Conservation (phyloP, 257 asterid genomes). For the Mentha longifolia region DNA sequence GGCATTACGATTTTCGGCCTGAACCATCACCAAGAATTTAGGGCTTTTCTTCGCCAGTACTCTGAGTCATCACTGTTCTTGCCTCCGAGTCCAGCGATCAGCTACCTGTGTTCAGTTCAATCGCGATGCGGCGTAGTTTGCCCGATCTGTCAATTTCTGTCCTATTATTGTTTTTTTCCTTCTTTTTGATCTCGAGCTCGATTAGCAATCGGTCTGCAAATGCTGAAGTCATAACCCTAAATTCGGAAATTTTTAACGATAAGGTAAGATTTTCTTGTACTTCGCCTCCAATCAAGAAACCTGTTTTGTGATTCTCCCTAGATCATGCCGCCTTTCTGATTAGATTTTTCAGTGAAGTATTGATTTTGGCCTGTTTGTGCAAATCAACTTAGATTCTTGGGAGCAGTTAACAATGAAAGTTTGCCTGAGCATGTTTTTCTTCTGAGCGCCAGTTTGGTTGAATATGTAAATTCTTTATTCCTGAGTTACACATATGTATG, state of each 20-base stretch:
- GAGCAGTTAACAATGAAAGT: neutral
- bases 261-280: constrained; percentile 54
- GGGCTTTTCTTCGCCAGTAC: constrained; percentile 33
- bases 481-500: neutral
- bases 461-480: neutral
- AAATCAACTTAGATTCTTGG: neutral
- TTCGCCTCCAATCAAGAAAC: neutral
- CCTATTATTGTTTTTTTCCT: constrained; percentile 35
- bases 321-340: constrained; percentile 28
- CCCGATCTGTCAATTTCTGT: constrained; percentile 29
- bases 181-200: constrained; percentile 43
- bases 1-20: too few relatives aligned
- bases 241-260: constrained; percentile 74
- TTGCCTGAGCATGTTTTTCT: neutral
- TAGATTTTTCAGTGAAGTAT: neutral
- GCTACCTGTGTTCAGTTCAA: constrained; percentile 2
- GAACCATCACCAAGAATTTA: constrained; percentile 23
- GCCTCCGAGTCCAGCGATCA: constrained; percentile 23
- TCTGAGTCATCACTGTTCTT: constrained; percentile 14
- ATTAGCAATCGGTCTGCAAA: constrained; percentile 41
- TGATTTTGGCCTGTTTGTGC: constrained; percentile 13
- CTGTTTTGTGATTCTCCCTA: neutral
- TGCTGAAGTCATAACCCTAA: constrained; percentile 88
- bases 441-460: too few relatives aligned
- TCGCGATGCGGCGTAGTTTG: constrained; percentile 42